phyloP scores from a whole-genome alignment of 2,329 filamentous ascomycete genomes.

The Stagonosporopsis rhizophila region DNA sequence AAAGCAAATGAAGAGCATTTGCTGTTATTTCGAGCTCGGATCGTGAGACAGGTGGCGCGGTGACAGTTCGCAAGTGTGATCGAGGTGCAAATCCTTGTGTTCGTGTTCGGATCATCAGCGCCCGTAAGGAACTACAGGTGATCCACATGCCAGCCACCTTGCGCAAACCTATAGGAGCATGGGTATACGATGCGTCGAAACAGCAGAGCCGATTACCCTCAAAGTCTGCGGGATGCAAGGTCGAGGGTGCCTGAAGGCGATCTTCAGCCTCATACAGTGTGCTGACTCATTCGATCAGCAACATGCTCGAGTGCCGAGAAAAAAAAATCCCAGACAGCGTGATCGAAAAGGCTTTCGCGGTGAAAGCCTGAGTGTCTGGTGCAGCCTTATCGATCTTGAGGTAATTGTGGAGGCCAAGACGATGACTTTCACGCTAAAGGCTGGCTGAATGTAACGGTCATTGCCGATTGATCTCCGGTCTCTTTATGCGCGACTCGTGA shows the following conservation, averaged over 20 bases:
- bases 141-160: conserved; percentile 24
- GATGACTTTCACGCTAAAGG: conserved; percentile 18
- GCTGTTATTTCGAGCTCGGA: conserved; percentile 15
- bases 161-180: not conserved
- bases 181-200: conserved; percentile 13
- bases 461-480: conserved; percentile 23
- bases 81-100: conserved; percentile 20
- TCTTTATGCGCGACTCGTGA: conserved; percentile 13
- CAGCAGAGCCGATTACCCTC: conserved; percentile 30
- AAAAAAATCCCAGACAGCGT: not conserved
- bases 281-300: conserved; percentile 4
- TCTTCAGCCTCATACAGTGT: conserved; percentile 35
- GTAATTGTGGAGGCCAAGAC: not conserved
- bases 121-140: conserved; percentile 18
- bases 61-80: conserved; percentile 21
- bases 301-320: not conserved
- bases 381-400: not conserved
- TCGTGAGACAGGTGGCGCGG: conserved; percentile 33
- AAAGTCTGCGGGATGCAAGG: conserved; percentile 49
- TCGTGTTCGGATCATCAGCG: conserved; percentile 31
- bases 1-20: conserved; percentile 33
- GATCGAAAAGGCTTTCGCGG: conserved; percentile 3
- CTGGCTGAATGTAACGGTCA: conserved; percentile 15
- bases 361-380: conserved; percentile 16
- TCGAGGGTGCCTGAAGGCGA: conserved; percentile 48